Base-by-base conservation (phyloP, 2,329 filamentous ascomycete species). In the Colletotrichum simmondsii region DNA sequence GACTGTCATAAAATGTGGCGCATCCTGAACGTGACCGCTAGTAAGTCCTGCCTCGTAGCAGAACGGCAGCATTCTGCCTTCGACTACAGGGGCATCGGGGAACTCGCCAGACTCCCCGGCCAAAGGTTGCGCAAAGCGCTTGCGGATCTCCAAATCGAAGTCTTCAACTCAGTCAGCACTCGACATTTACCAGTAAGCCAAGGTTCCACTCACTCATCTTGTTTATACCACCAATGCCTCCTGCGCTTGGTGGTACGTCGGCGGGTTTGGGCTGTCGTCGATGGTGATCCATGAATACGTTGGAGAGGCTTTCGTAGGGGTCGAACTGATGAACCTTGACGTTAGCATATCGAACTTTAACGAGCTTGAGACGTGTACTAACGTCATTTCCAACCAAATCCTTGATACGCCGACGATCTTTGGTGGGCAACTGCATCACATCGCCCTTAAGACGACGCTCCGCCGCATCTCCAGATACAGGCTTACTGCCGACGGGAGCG, bases 31-130 rank as follows among this genome's bases (percentile, higher is more conserved):
- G 77, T 92, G 90, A 0, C 91, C 91, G 16, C 85, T 88, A 5
- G 86, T 83, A 4, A 93, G 87, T 1, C 91, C 91, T 58, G 88
- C 87, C 75, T 93, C 91, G 78, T 92, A 93, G 79, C 91, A 93
- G 64, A 92, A 90, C 0, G 92, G 91, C 14, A 92, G 84, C 90
- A 93, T 92, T 57, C 91, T 87, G 14, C 88, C 86, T 68, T 91
- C 89, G 67, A 93, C 91, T 71, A 88, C 87, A 68, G 87, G 85
- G n/a, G 87, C 85, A 76, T 93, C 92, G 14, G 92, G 92, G 74
- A 93, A 93, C 77, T 93, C 92, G 68, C 91, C 91, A 0, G 91
- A 92, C 79, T 93, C 92, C 49, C 91, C 85, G 4, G 91, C 91
- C 14, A 93, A 80, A 3, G 91, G 91, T 74, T 90, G 90, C 14